Conservation (phyloP, 2,329 filamentous ascomycete genomes). For the Penicillium corylophilum region DNA sequence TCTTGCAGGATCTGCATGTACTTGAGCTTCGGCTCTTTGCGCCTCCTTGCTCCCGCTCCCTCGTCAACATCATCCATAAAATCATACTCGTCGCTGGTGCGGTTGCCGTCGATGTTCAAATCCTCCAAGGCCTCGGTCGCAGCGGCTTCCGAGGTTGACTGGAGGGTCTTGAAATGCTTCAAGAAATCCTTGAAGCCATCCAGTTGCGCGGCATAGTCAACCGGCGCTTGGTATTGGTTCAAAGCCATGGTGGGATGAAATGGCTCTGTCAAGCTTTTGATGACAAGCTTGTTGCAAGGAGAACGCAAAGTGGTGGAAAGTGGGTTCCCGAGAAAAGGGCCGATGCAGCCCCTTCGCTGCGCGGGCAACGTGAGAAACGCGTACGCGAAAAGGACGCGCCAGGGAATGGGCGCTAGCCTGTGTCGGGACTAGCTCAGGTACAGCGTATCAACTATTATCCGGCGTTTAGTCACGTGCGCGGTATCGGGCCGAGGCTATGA, state of each 20-base stretch:
- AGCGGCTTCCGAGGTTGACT: conserved; percentile 62
- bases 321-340: conserved; percentile 19
- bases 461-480: conserved; percentile 10
- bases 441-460: conserved; percentile 4
- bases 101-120: conserved; percentile 83
- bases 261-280: conserved; percentile 18
- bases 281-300: conserved; percentile 11
- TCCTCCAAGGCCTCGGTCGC: conserved; percentile 79
- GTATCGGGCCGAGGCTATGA: not conserved
- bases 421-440: conserved; percentile 2
- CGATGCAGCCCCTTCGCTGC: conserved; percentile 10
- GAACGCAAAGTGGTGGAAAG: conserved; percentile 21
- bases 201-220: conserved; percentile 87
- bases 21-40: conserved; percentile 68
- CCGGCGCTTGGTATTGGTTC: conserved; percentile 71
- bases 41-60: conserved; percentile 49
- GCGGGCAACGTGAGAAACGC: conserved; percentile 6
- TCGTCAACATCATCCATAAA: conserved; percentile 79
- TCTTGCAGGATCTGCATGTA: conserved; percentile 87
- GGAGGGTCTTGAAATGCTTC: conserved; percentile 74
- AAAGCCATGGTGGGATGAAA: conserved; percentile 68
- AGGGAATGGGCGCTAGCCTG: conserved; percentile 5
- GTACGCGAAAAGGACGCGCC: conserved; percentile 13
- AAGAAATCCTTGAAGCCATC: conserved; percentile 81
- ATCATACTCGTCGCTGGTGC: conserved; percentile 85